phyloP scores from a whole-genome alignment of 2,329 filamentous ascomycete genomes.

The Cercospora beticola region DNA sequence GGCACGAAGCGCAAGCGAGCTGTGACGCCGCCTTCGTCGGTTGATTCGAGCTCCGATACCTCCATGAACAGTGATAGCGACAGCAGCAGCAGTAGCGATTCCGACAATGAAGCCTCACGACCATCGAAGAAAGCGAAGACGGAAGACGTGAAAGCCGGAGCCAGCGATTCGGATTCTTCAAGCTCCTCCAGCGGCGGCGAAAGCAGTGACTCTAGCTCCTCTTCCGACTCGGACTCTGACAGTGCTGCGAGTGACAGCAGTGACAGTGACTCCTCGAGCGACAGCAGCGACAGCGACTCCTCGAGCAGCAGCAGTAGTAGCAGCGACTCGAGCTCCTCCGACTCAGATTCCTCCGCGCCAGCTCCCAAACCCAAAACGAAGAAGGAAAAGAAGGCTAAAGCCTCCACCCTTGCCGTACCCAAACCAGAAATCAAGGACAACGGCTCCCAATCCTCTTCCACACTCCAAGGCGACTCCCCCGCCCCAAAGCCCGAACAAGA shows the following conservation, averaged over 20 bases:
- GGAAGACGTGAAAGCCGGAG: conserved; percentile 22
- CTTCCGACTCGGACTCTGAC: conserved; percentile 32
- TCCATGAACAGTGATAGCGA: conserved; percentile 25
- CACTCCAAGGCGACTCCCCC: conserved; percentile 29
- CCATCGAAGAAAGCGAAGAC: conserved; percentile 36
- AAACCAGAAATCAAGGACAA: conserved; percentile 11
- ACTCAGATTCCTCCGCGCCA: conserved; percentile 41
- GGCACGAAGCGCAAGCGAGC: conserved; percentile 28
- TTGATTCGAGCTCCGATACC: neutral
- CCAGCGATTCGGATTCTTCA: conserved; percentile 28
- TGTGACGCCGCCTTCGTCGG: conserved; percentile 23
- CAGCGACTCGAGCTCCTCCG: conserved; percentile 48
- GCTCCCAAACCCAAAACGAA: conserved; percentile 21
- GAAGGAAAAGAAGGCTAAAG: conserved; percentile 23
- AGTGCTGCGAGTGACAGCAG: conserved; percentile 21
- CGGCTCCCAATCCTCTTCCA: conserved; percentile 35
- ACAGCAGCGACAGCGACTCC: conserved; percentile 21
- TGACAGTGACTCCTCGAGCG: conserved; percentile 17
- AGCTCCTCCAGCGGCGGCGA: conserved; percentile 15
- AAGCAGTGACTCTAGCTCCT: conserved; percentile 27
- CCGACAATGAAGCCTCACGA: conserved; percentile 33
- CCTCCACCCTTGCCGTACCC: neutral
- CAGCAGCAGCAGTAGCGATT: conserved; percentile 15
- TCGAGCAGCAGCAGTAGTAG: conserved; percentile 8
- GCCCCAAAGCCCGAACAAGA: conserved; percentile 23